phyloP scores from a whole-genome alignment of 371 early-diverging fungal species.

The Lichtheimia ornata region DNA sequence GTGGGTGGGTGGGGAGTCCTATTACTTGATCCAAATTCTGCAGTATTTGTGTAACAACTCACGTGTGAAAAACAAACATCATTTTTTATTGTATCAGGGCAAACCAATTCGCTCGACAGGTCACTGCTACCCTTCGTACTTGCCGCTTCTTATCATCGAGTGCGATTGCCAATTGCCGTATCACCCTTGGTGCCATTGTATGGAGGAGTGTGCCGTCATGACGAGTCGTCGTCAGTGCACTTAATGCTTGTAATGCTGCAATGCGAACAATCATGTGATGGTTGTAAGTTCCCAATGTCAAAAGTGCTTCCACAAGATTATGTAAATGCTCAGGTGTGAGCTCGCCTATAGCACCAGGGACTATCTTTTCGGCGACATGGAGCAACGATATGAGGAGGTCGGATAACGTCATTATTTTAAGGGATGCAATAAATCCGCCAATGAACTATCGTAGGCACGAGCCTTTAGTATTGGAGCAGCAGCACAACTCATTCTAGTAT shows the following conservation, averaged over 20 bases:
- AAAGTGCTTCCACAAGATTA: not conserved
- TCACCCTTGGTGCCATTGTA: constrained; percentile 60
- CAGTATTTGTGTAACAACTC: no score
- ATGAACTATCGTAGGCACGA: not conserved
- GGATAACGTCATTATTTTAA: not conserved
- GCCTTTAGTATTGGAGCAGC: no score
- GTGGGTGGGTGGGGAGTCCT: no score
- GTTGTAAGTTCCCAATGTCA: not conserved
- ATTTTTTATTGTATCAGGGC: not conserved
- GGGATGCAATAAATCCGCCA: not conserved
- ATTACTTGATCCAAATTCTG: no score
- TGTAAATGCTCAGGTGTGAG: not conserved
- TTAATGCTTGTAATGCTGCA: constrained; percentile 41
- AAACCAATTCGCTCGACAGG: constrained; percentile 84
- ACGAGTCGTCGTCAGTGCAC: not conserved
- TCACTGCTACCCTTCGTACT: constrained; percentile 87
- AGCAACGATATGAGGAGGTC: not conserved
- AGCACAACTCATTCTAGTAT: not conserved
- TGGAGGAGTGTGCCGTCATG: constrained; percentile 71
- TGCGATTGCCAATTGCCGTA: constrained; percentile 59
- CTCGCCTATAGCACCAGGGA: not conserved
- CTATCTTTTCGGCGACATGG: constrained; percentile 3
- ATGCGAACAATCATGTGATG: constrained; percentile 55
- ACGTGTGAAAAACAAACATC: no score
- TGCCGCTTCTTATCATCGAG: constrained; percentile 89